Evolutionary conservation across 2,329 filamentous ascomycete genomes (phyloP), one percentile per base, ranked within the genome.

Genomic region (Beauveria medogensis): DNA sequence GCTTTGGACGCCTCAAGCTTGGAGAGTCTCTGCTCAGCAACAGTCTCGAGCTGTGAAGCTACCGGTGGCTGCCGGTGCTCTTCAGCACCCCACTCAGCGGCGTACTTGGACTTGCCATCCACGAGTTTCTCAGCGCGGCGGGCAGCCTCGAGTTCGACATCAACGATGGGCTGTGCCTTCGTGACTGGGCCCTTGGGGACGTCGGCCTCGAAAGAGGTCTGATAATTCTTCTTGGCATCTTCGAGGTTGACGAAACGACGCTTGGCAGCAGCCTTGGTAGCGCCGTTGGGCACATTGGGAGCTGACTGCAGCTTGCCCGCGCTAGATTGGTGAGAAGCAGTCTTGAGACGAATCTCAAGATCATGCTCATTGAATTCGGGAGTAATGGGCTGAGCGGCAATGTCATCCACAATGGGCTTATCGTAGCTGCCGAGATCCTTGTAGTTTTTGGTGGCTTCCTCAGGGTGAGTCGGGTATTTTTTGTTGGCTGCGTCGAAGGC

Each of bases 401-500:
- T 37, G 5, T 54, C 57, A 16, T 73, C 68, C 46, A 64, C 69
- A 58, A 75, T 18, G 24, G 61, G 51, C 12, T 26, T 26, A 9
- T 47, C 40, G 52, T 72, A 72, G 8, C 62, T 63, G 26, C 64
- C 51, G 3, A 72, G 59, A 50, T 71, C 69, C 16, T 63, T 60
- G 54, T 69, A 69, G 47, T 66, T 59, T 61, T 68, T 66, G 3
- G 66, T 66, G 7, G 58, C 60, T 58, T 67, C 72, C 63, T 75
- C 74, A 1, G 73, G 69, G 37, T 73, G 66, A 18, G 64, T 63
- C 2, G 69, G 70, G 34, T 70, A 68, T 8, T 66, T 62, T 51
- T 61, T 66, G 37, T 67, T 64, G 8, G 64, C 55, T 2, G 68
- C 67, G 43, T 71, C 71, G 55, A 74, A 72, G 4, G 63, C 63